These are phyloP conservation scores for Debaryomyces hansenii DNA, from an alignment of 805 yeast species.

Conservation along the genomic window DNA sequence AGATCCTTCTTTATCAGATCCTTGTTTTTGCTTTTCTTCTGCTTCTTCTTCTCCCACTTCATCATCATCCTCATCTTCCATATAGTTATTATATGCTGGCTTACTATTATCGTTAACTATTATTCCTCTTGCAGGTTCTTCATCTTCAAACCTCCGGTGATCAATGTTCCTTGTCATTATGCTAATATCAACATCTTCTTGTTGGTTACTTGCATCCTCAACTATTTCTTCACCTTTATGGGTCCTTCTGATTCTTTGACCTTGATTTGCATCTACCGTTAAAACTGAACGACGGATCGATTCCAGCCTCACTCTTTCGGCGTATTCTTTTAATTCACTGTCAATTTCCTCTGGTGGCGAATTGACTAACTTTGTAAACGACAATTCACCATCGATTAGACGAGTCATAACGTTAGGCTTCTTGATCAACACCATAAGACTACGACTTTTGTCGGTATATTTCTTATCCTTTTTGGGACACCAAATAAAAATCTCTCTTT, in stretches of 20 bases:
- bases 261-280: constrained; percentile 49
- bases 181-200: constrained; percentile 24
- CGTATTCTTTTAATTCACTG: constrained; percentile 69
- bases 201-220: constrained; percentile 39
- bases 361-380: constrained; percentile 58
- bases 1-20: constrained; percentile 8
- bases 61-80: constrained; percentile 18
- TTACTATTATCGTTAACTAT: constrained; percentile 8
- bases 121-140: constrained; percentile 7
- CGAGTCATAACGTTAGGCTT: constrained; percentile 57
- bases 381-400: constrained; percentile 53
- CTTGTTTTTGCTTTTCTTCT: constrained; percentile 24
- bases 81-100: constrained; percentile 17
- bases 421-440: constrained; percentile 63
- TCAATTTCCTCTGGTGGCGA: constrained; percentile 77
- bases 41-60: constrained; percentile 26
- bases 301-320: constrained; percentile 69
- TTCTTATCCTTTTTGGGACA: constrained; percentile 30
- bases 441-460: constrained; percentile 70
- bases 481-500: constrained; percentile 45
- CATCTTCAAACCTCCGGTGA: constrained; percentile 33
- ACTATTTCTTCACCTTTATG: constrained; percentile 88
- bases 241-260: constrained; percentile 70
- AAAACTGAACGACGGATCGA: constrained; percentile 68
- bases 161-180: constrained; percentile 35